Conservation (phyloP, 306 rosid genomes). For the Prinsepia uniflora region DNA sequence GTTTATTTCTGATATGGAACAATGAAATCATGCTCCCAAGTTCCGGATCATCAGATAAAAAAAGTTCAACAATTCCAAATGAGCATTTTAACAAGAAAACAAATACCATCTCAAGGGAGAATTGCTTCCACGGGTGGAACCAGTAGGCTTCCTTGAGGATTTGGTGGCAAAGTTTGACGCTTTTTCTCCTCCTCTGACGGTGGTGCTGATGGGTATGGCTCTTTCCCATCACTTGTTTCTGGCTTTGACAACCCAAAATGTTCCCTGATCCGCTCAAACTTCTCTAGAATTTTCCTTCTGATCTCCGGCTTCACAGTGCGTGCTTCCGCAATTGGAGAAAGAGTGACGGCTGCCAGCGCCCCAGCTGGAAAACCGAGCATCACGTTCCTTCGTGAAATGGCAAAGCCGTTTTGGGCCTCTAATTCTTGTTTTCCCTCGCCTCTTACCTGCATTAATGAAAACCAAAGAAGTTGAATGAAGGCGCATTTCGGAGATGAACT, state of each 20-base stretch:
- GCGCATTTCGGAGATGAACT: background rate
- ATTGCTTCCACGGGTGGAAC: conserved; percentile 15
- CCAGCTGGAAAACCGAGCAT: conserved; percentile 21
- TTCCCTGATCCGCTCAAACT: conserved; percentile 29
- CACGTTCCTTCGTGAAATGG: conserved; percentile 29
- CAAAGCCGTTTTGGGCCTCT: conserved; percentile 3
- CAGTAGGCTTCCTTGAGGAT: background rate
- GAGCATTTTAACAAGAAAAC: background rate
- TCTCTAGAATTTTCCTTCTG: conserved; percentile 28
- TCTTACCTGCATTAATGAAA: conserved; percentile 19
- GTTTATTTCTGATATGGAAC: background rate
- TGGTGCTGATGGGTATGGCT: conserved; percentile 2
- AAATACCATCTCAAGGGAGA: conserved; percentile 18
- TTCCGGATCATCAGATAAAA: background rate
- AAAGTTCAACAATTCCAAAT: background rate
- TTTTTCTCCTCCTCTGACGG: background rate
- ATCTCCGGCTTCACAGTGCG: conserved; percentile 25
- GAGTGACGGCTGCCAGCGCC: conserved; percentile 3
- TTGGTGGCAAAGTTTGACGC: conserved; percentile 4
- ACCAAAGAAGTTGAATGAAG: background rate
- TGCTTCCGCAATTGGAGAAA: conserved; percentile 20
- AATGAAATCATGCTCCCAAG: background rate
- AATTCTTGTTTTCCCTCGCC: background rate
- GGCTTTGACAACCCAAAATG: conserved; percentile 28
- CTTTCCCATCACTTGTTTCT: conserved; percentile 1